Evolutionary conservation across 2,329 filamentous ascomycete genomes (phyloP).

Genomic region (Pestalotiopsis sp.): DNA sequence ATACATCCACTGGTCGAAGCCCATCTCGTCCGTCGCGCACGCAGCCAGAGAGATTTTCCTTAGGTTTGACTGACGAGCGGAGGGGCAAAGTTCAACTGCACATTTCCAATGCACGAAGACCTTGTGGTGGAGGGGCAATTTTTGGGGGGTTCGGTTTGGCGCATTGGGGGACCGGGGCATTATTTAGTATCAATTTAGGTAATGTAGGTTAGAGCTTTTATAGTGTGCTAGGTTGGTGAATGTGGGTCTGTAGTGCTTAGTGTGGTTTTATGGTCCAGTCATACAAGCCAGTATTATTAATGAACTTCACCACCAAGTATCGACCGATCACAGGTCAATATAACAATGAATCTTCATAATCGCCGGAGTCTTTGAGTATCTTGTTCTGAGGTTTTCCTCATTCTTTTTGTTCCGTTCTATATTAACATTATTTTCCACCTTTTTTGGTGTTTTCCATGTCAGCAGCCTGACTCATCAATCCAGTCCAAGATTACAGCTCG

Average conservation of each 20-base stretch:
- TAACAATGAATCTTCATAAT: too few relatives aligned
- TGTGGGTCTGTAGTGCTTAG: not conserved
- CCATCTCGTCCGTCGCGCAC: not conserved
- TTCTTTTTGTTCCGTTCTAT: too few relatives aligned
- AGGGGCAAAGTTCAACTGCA: not conserved
- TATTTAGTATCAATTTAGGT: too few relatives aligned
- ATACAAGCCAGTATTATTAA: not conserved
- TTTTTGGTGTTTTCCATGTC: too few relatives aligned
- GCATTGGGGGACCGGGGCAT: not conserved
- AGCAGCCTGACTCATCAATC: too few relatives aligned
- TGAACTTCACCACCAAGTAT: too few relatives aligned
- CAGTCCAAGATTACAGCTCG: too few relatives aligned
- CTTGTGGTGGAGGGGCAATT: slow-evolving; percentile 11
- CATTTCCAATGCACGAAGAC: not conserved
- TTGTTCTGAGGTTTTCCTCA: too few relatives aligned
- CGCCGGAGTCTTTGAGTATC: too few relatives aligned
- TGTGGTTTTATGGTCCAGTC: not conserved
- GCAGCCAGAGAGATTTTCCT: not conserved
- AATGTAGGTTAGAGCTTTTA: not conserved
- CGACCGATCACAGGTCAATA: too few relatives aligned
- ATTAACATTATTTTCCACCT: too few relatives aligned
- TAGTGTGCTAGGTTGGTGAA: not conserved
- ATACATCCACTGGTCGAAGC: slow-evolving; percentile 6
- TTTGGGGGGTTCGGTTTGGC: not conserved
- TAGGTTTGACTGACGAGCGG: not conserved